Evolutionary conservation across 2,329 filamentous ascomycete species (phyloP).

Genomic region (Botrytis paeoniae): DNA sequence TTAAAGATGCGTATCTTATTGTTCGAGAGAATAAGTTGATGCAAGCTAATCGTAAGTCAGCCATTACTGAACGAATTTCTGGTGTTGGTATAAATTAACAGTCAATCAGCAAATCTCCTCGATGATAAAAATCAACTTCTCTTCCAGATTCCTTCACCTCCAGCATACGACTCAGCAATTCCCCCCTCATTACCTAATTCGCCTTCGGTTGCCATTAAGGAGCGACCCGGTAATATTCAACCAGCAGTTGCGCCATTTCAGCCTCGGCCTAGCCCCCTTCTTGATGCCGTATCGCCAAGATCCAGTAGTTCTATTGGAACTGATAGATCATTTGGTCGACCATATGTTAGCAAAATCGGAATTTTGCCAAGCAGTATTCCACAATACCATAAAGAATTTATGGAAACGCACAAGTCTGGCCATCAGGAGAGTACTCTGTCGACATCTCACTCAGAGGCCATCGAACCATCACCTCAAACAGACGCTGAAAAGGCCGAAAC

Average conservation of each 20-base stretch:
- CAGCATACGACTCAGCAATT: constrained; percentile 44
- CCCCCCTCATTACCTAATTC: constrained; percentile 11
- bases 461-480: constrained; percentile 45
- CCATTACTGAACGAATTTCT: not conserved
- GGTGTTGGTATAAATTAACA: constrained; percentile 22
- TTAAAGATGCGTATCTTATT: constrained; percentile 98
- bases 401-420: constrained; percentile 66
- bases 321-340: constrained; percentile 33
- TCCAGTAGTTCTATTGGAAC: constrained; percentile 37
- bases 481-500: constrained; percentile 79
- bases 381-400: constrained; percentile 84
- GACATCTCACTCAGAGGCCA: constrained; percentile 42
- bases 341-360: constrained; percentile 73
- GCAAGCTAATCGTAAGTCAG: constrained; percentile 80
- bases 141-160: constrained; percentile 56
- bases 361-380: constrained; percentile 89
- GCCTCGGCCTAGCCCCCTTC: constrained; percentile 29
- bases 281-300: constrained; percentile 36
- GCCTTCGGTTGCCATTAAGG: constrained; percentile 6
- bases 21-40: constrained; percentile 97
- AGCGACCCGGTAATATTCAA: constrained; percentile 14
- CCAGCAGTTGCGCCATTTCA: constrained; percentile 14
- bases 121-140: constrained; percentile 39
- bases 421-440: constrained; percentile 42
- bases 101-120: constrained; percentile 33